Evolutionary conservation across 2,329 filamentous ascomycete genomes (phyloP).

Genomic region (Colletotrichum paranaense): DNA sequence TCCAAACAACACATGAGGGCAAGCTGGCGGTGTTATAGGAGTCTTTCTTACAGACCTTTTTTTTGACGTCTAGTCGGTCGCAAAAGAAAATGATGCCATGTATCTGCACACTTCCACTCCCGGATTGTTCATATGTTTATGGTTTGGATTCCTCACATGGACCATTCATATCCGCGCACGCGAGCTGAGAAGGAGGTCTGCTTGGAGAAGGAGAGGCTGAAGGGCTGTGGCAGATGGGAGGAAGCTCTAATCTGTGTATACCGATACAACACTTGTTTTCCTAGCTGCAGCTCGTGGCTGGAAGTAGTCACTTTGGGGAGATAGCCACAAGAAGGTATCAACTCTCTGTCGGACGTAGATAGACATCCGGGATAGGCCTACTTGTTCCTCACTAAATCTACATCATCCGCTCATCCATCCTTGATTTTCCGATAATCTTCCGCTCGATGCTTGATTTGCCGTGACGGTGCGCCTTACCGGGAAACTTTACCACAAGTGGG

Average conservation of each 20-base stretch:
- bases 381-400: slow-evolving; percentile 32
- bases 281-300: background rate
- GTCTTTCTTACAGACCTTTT: slow-evolving; percentile 30
- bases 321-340: slow-evolving; percentile 10
- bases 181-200: background rate
- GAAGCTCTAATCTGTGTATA: slow-evolving; percentile 35
- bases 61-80: slow-evolving; percentile 25
- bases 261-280: slow-evolving; percentile 22
- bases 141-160: slow-evolving; percentile 16
- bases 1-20: slow-evolving; percentile 35
- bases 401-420: slow-evolving; percentile 13
- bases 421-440: background rate
- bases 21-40: slow-evolving; percentile 35
- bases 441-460: background rate
- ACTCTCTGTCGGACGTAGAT: slow-evolving; percentile 23
- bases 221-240: slow-evolving; percentile 14
- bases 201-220: background rate
- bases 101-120: slow-evolving; percentile 27
- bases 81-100: slow-evolving; percentile 35
- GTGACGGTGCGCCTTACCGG: background rate
- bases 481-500: slow-evolving; percentile 5
- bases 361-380: slow-evolving; percentile 31
- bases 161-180: background rate
- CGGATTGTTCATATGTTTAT: background rate
- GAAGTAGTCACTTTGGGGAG: slow-evolving; percentile 19